Base-by-base conservation (phyloP, 441 rosid genomes). In the Raphanus hybrid region DNA sequence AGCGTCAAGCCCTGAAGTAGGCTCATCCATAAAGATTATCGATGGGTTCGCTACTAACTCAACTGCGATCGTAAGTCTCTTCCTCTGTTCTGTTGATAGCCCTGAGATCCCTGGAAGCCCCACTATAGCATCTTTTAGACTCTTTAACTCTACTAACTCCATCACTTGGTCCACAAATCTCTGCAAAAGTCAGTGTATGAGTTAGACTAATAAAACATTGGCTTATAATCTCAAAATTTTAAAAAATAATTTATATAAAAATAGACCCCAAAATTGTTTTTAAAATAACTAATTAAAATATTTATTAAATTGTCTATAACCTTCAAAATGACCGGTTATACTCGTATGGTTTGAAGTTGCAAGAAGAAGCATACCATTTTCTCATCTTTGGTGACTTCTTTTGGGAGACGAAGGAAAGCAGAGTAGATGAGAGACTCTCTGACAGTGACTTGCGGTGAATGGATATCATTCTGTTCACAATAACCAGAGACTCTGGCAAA, bases 401-500 rank as follows among this genome's bases (percentile, higher is more conserved):
- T 84, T 0, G 97, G 90, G 48, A 93, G 90, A 66, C 98, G 87
- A 23, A 96, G 97, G 82, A 89, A 96, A 20, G 97, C 98, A 0
- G 99, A 96, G 87, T 81, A 93, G 29, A 96, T 86, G 77, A 93
- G 85, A 35, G 98, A 96, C 71, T 92, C 98, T 77, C 67, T 80
- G 10, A 96, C 84, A 8, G 97, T 96, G 70, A 96, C 98, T 85
- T 93, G 97, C 0, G 99, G 98, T 0, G 99, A 95, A 71, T 95
- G 99, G 57, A 93, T 91, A 67, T 95, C 98, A 3, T 52, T 91
- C 66, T 96, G 99, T 71, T 96, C 99, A 77, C 98, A 96, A 39
- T 96, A 96, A 63, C 99, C 98, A 0, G 96, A 91, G 83, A 96
- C 86, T 79, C 98, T 89, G 11, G 99, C 98, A 87, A 96, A 96